phyloP scores from a whole-genome alignment of 1,284 basidiomycete species.

The Porodaedalea pini region DNA sequence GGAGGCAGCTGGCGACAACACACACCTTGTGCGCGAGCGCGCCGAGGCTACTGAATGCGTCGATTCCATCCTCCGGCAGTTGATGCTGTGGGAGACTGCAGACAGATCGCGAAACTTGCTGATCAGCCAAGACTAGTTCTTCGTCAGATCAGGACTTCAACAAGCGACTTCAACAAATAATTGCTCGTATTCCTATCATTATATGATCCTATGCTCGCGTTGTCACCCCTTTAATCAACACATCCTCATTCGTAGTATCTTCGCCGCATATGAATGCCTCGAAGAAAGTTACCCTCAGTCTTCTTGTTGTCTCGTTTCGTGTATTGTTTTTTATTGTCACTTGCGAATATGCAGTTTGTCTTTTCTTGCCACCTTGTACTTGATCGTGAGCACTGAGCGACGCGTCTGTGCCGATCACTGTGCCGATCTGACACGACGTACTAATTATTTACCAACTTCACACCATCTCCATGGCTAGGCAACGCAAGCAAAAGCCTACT shows the following conservation, averaged over 20 bases:
- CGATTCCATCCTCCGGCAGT: slow-evolving; percentile 6
- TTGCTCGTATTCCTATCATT: too few relatives aligned
- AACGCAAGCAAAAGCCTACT: slow-evolving; percentile 14
- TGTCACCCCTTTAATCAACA: too few relatives aligned
- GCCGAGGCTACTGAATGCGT: slow-evolving; percentile 35
- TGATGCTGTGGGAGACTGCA: slow-evolving; percentile 12
- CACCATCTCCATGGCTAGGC: slow-evolving; percentile 7
- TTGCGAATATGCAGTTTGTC: neutral
- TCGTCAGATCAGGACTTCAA: too few relatives aligned
- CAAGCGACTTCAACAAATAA: too few relatives aligned
- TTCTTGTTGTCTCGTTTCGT: neutral
- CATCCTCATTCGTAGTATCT: too few relatives aligned
- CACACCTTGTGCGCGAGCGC: slow-evolving; percentile 40
- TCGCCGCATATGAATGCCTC: too few relatives aligned
- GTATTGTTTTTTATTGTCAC: neutral
- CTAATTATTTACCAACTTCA: neutral
- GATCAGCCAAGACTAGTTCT: neutral
- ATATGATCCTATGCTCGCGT: too few relatives aligned
- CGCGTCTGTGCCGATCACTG: slow-evolving; percentile 3
- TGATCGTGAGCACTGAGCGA: too few relatives aligned
- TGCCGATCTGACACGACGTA: neutral
- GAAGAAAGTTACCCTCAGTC: too few relatives aligned
- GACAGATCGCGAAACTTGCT: neutral
- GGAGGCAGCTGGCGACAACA: slow-evolving; percentile 49
- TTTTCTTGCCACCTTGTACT: neutral